Evolutionary conservation across 495 filamentous ascomycete genomes (phyloP), one percentile per base, ranked within the genome.

Genomic region (Hypoxylon perforatum): DNA sequence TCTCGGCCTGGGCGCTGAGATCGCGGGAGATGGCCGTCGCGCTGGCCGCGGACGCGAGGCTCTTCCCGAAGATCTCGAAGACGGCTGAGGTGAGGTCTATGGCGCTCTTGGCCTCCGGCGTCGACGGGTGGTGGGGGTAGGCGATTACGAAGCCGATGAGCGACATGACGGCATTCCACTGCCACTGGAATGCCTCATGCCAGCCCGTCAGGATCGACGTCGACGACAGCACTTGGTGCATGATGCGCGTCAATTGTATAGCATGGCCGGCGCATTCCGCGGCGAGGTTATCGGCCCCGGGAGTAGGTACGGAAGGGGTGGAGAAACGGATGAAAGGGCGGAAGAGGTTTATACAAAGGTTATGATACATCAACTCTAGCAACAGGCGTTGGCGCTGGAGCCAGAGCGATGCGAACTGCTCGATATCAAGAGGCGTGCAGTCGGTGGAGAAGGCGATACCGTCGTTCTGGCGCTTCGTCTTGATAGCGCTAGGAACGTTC

Each of bases 311-410:
- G 23, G 61, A 45, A 0, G 47, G 1, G 3, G 64, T 39, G 12
- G 28, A 30, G 57, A 84, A 84, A 42, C 64, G 73, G 36, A 86
- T 80, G 42, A 85, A 79, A 6, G 82, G 81, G 1, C 84, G 81
- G 60, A 78, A 81, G 7, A 84, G 67, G 54, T 76, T 81, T 42
- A 80, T 77, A 65, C 58, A 66, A 1, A 80, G 63, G 48, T 81
- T 76, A 60, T 86, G 84, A 56, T 86, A 86, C n/a, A 77, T 61
- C 0, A 84, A 76, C 57, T 87, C 84, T 9, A 87, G 74, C 44
- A 82, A 65, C 0, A 86, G 50, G 12, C 83, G 80, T 48, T 87
- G 85, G 5, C 81, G 78, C 47, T 69, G 66, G 0, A 84, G 65
- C 82, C 81, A 84, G 14, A 61, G 42, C 5, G 77, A 65, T 11